Base-by-base conservation (phyloP, 192 early-diverging fungal genomes). In the Coemansia sp. region DNA sequence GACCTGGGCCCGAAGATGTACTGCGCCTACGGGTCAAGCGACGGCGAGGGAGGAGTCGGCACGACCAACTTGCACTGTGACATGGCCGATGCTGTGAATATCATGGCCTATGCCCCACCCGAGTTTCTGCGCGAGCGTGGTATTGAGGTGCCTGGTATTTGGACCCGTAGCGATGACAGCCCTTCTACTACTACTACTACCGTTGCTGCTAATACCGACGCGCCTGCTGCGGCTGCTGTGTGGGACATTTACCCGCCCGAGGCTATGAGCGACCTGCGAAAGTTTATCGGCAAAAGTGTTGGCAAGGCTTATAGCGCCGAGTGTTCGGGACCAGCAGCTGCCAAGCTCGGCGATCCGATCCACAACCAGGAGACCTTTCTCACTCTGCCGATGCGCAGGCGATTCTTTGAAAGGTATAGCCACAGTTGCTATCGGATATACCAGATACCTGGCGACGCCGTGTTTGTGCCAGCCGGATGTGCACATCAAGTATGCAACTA, bases 1-100 rank as follows among this genome's bases (percentile, higher is more conserved):
- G 90, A 94, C 49, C 78, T 94, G 3, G 92, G 92, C 0, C 91
- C 91, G 0, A 94, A 94, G 72, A 86, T 92, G 87, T 92, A 92
- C 70, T 88, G 88, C 52, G 90, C 90, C 0, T 90, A 90, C 65
- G 90, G 87, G 9, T 90, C 87, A 5, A 85, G 83, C 68, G 86
- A 86, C 31, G 62, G 34, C 13, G 66, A 75, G 3, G 72, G 82
- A 22, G 87, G 87, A 11, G 64, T 70, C 1, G 91, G 92, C 43
- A 94, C 90, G 1, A 94, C 91, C 0, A 90, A 90, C 44, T 76
- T 94, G 36, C 91, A 94, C 64, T 85, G 90, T 47, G 92, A 94
- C 69, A 90, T 93, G 84, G 87, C 93, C 5, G 92, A 94, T 63
- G 92, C 92, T 1, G 89, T 91, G 24, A 94, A 93, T 57, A 78